Percentiles rank a stretch among this genome's conserved stretches.
Evolutionary conservation across 164 flowering plant species (phyloP).

Genomic region (Tetrastigma voinierianum): DNA sequence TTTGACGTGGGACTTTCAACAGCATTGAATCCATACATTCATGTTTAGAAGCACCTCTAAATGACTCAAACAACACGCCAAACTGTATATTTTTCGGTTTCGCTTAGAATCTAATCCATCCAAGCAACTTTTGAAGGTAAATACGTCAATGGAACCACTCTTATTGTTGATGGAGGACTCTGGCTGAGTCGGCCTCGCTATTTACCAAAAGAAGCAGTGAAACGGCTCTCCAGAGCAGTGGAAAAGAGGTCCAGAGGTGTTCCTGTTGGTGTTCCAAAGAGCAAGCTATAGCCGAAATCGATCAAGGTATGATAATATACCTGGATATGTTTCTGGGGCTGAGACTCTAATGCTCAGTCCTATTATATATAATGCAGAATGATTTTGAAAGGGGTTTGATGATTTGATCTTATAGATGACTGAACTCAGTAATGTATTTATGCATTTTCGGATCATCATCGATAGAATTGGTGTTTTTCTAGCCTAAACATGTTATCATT

Average conservation of each 20-base stretch:
- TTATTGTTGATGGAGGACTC: constrained; percentile 66
- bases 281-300: constrained; percentile 41
- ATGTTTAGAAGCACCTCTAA: no score
- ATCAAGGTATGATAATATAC: neutral
- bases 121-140: constrained; percentile 36
- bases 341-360: no score
- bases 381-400: neutral
- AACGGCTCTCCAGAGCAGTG: constrained; percentile 50
- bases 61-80: no score
- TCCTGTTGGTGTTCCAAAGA: constrained; percentile 55
- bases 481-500: no score
- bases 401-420: neutral
- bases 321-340: neutral
- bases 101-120: neutral
- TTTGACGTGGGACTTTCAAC: no score
- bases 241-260: constrained; percentile 53
- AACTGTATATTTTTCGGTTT: neutral
- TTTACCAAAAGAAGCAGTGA: constrained; percentile 59
- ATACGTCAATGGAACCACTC: constrained; percentile 53
- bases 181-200: constrained; percentile 68
- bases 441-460: no score
- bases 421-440: no score
- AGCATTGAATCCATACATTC: no score
- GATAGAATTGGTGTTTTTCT: no score
- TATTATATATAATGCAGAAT: neutral